Conservation (phyloP, 306 rosid species). For the Leucaena leucocephala region DNA sequence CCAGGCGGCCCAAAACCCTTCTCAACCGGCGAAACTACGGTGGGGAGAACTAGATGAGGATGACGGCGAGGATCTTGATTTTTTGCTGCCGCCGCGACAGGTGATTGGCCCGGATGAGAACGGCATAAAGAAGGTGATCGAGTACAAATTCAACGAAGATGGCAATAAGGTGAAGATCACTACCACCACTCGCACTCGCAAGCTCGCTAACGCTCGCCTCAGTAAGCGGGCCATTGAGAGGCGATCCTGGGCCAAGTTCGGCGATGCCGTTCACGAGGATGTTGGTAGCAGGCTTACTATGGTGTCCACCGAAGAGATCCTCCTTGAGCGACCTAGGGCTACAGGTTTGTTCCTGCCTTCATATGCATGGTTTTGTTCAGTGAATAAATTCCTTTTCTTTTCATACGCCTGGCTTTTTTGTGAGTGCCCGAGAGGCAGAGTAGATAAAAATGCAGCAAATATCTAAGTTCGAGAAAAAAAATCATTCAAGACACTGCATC, state of each 20-base stretch:
- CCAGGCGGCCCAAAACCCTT: neutral
- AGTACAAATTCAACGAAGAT: no score
- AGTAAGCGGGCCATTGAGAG: conserved; percentile 51
- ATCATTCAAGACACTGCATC: no score
- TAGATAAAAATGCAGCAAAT: no score
- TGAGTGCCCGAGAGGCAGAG: no score
- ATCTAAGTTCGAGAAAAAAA: no score
- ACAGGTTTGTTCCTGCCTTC: conserved; percentile 50
- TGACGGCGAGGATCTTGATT: conserved; percentile 82
- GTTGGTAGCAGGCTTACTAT: conserved; percentile 82
- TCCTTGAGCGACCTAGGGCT: conserved; percentile 87
- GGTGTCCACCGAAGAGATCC: conserved; percentile 93
- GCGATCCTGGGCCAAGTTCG: conserved; percentile 84
- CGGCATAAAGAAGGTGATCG: no score
- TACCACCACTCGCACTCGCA: no score
- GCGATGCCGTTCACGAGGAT: conserved; percentile 84
- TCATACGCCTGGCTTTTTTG: no score
- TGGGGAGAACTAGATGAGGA: conserved; percentile 73
- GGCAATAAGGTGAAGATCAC: no score
- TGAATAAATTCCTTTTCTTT: no score
- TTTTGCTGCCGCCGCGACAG: conserved; percentile 75
- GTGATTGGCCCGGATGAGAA: conserved; percentile 80
- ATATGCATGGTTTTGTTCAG: no score
- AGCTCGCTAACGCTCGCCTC: no score
- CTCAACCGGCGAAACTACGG: conserved; percentile 36